Evolutionary conservation across 352 stramenopile genomes (phyloP).

Genomic region (Sclerospora graminicola): DNA sequence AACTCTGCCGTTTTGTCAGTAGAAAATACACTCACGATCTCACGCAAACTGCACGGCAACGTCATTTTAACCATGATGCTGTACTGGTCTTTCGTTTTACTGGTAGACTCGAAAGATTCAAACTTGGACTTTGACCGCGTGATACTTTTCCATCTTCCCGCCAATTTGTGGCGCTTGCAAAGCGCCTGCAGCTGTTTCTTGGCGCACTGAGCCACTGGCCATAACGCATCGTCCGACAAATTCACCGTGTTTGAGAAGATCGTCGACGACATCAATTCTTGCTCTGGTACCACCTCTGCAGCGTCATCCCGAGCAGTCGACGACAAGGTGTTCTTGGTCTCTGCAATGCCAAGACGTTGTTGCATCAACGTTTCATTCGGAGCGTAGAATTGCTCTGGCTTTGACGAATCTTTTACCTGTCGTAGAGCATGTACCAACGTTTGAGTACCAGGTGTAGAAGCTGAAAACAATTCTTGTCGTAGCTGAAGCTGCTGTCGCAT

Average conservation of each 20-base stretch:
- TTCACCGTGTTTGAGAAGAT: constrained; percentile 21
- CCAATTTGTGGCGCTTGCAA: constrained; percentile 31
- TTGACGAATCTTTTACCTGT: too few species aligned
- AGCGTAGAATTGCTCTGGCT: background rate
- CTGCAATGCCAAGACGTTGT: constrained; percentile 1
- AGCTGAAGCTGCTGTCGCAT: constrained; percentile 1
- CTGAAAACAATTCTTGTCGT: too few species aligned
- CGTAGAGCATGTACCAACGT: too few species aligned
- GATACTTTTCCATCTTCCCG: constrained; percentile 39
- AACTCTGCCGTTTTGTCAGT: constrained; percentile 38
- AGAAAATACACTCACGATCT: constrained; percentile 50
- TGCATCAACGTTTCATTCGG: constrained; percentile 4
- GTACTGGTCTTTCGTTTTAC: constrained; percentile 35
- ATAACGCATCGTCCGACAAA: constrained; percentile 24
- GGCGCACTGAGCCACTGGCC: constrained; percentile 20
- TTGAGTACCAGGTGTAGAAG: too few species aligned
- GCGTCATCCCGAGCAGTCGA: constrained; percentile 11
- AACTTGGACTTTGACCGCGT: constrained; percentile 22
- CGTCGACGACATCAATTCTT: constrained; percentile 27
- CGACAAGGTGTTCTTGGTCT: constrained; percentile 10
- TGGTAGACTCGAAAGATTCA: constrained; percentile 40
- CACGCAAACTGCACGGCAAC: constrained; percentile 38
- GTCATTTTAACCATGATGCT: constrained; percentile 54
- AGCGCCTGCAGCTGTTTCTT: constrained; percentile 36
- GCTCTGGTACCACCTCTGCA: constrained; percentile 8